These are phyloP conservation scores for Lentinula sp. DNA, from an alignment of 768 basidiomycete genomes.

Conservation along the genomic window DNA sequence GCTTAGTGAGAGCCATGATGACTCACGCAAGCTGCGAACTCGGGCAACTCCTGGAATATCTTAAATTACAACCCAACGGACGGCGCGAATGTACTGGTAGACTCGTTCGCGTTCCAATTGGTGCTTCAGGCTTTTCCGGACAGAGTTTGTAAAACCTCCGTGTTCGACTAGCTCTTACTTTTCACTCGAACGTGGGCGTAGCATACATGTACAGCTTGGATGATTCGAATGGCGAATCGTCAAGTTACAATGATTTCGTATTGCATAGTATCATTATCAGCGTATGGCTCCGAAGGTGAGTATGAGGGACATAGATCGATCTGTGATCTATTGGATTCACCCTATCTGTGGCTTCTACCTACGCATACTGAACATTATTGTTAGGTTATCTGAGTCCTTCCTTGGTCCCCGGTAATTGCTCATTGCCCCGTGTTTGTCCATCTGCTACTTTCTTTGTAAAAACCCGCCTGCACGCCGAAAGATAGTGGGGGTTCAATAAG, in stretches of 20 bases:
- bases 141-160: background rate
- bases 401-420: conserved; percentile 33
- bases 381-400: conserved; percentile 20
- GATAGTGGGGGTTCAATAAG: conserved; percentile 15
- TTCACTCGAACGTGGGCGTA: background rate
- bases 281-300: conserved; percentile 31
- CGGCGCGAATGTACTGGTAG: conserved; percentile 20
- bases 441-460: background rate
- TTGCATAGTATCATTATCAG: conserved; percentile 30
- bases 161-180: background rate
- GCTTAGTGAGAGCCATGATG: too few species aligned
- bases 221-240: conserved; percentile 33
- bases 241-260: conserved; percentile 30
- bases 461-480: too few species aligned
- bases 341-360: background rate
- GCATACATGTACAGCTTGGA: conserved; percentile 45
- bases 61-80: conserved; percentile 22
- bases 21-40: too few species aligned
- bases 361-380: background rate
- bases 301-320: conserved; percentile 40
- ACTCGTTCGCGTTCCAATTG: conserved; percentile 24
- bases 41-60: conserved; percentile 17
- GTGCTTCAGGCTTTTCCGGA: conserved; percentile 26
- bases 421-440: background rate
- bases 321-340: conserved; percentile 19